Base-by-base conservation (phyloP, 2,329 filamentous ascomycete species). In the Leptographium flavum region DNA sequence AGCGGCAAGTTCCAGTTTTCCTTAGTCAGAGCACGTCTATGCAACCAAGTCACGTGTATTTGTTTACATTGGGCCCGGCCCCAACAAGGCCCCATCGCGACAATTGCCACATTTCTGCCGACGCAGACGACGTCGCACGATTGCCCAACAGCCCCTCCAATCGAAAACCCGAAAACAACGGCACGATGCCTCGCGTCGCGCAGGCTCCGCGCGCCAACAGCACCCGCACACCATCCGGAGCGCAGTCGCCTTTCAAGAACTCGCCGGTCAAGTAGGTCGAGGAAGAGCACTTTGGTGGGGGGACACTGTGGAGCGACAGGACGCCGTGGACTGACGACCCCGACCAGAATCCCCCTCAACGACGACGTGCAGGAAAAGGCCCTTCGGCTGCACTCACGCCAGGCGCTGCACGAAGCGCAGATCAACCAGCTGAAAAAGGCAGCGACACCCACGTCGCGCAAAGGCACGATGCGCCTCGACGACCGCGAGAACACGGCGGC, bases 331-430 rank as follows among this genome's bases (percentile, higher is more conserved):
- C n/a, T n/a, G n/a, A n/a, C n/a, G n/a, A n/a, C n/a, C n/a, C n/a
- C n/a, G n/a, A n/a, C 6, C 56, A 94, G 87, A 61, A 93, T 98
- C 49, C 88, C 92, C 31, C 76, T 98, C 51, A 96, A 96, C 67
- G 92, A 98, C 67, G 92, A 98, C 70, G 81, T 78, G 49, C 79
- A 82, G 55, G 92, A 98, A 66, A 94, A 93, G 63, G 88, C 87
- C 41, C 81, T 82, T 55, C 83, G 92, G 42, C 71, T 90, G 57
- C 83, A 92, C 58, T 87, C 85, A 50, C 81, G 92, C 57, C 86
- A 93, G 65, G 87, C 85, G 30, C 76, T 86, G 27, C 83, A 95
- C 60, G 86, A 94, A 61, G 81, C 81, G 54, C 88, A 95, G 60
- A 85, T 93, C 71, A 92, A 92, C 64, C 81, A 94, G 60, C 81